These are phyloP conservation scores for Suhomyces guaymorum DNA, from an alignment of 1,139 yeast species.

Conservation along the genomic window DNA sequence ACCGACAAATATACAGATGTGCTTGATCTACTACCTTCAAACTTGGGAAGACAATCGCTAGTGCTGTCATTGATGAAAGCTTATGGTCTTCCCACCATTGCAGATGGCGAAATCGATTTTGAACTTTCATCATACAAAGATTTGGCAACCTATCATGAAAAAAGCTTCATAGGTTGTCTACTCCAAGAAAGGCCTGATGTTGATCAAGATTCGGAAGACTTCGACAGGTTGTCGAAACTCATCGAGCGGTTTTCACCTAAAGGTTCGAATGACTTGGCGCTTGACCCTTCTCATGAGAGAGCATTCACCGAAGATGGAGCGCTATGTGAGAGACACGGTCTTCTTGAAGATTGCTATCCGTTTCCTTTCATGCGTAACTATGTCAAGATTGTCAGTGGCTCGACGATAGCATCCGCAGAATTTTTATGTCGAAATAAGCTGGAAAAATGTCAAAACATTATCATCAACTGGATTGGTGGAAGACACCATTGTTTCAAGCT, in stretches of 20 bases:
- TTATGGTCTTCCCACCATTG: too few species aligned
- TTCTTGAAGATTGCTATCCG: conserved; percentile 63
- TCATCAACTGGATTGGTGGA: conserved; percentile 79
- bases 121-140: too few species aligned
- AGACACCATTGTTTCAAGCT: conserved; percentile 65
- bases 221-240: neutral
- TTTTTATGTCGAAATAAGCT: conserved; percentile 21
- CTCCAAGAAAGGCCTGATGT: conserved; percentile 22
- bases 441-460: conserved; percentile 31
- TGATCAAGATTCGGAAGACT: conserved; percentile 1
- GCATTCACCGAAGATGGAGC: conserved; percentile 5
- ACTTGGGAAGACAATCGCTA: conserved; percentile 50
- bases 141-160: conserved; percentile 41
- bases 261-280: too few species aligned
- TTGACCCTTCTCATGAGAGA: too few species aligned
- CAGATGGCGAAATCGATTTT: too few species aligned
- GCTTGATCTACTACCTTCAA: conserved; percentile 53
- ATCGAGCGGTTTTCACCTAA: too few species aligned
- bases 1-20: conserved; percentile 24
- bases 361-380: conserved; percentile 58
- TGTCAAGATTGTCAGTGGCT: conserved; percentile 53
- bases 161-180: conserved; percentile 36
- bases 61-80: conserved; percentile 46
- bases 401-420: conserved; percentile 55
- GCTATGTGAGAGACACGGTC: conserved; percentile 28